Evolutionary conservation across 345 rosid species (phyloP), one percentile per base, ranked within the genome.

Genomic region (Cardiospermum halicacabum): DNA sequence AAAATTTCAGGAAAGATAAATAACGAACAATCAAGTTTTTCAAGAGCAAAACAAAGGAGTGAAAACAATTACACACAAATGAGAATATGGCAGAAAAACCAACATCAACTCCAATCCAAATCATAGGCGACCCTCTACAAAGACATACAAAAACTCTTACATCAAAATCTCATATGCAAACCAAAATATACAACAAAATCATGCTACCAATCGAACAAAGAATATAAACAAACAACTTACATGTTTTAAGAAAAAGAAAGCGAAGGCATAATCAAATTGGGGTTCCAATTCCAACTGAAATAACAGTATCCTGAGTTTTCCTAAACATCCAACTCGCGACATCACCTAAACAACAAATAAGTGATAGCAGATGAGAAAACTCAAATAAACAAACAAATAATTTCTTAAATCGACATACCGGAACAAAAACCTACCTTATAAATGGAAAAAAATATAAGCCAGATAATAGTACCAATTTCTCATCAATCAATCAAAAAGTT

Each of bases 61-160:
- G 62, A 34, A 60, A 53, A 18, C 30, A 3, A 51, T 21, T 21
- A 66, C 94, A 84, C 66, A 93, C 98, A 84, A 72, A 85, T 69
- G 94, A 81, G 77, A 86, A 90, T 53, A 86, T 36, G 24, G 90
- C 97, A 10, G 97, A 93, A 53, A 88, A 66, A 28, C 84, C 98
- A 80, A 93, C 98, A 7, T 97, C 98, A 60, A 90, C 86, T 59
- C 86, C 94, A 69, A 93, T 74, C 98, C 97, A 93, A 60, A 93
- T 90, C 39, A 90, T 81, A 28, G 97, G 98, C 50, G 98, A 93
- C 34, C 97, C 98, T 64, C 98, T 93, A 71, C 67, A 74, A 49
- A 54, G 22, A 28, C 3, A 49, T 27, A 11, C 22, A 43, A 49
- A n/a, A 49, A 37, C n/a, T 22, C 37, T 45, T 15, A 22, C 16